A percentile compares a stretch with the other conserved stretches of the same genome.
These are phyloP conservation scores for Drosera capensis DNA, from an alignment of 148 eudicot species.

Conservation along the genomic window DNA sequence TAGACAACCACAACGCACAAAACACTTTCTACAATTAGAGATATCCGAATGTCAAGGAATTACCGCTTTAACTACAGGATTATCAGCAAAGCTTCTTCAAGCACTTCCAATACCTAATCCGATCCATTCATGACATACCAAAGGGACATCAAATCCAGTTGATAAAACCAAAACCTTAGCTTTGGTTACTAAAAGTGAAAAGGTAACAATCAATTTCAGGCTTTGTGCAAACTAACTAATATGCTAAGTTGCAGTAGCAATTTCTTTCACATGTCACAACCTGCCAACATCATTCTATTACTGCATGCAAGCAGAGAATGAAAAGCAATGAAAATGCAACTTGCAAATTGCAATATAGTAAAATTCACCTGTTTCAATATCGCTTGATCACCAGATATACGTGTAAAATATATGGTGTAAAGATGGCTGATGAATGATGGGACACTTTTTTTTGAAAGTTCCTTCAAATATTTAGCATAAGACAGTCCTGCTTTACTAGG, in stretches of 20 bases:
- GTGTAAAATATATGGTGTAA: conserved; percentile 85
- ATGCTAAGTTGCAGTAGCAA: too few relatives aligned
- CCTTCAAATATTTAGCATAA: conserved; percentile 65
- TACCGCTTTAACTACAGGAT: neutral
- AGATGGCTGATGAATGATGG: conserved; percentile 65
- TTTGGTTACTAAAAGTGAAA: too few relatives aligned
- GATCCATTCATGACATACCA: too few relatives aligned
- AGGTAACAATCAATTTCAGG: too few relatives aligned
- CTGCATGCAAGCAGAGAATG: neutral
- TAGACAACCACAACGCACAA: conserved; percentile 5
- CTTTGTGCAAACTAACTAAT: too few relatives aligned
- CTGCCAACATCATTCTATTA: neutral
- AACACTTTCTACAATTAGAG: neutral
- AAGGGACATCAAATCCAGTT: too few relatives aligned
- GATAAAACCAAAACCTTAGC: too few relatives aligned
- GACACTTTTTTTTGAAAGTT: conserved; percentile 47
- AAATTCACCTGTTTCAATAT: conserved; percentile 60
- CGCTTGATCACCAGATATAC: conserved; percentile 83
- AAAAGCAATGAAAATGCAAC: neutral
- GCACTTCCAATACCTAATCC: too few relatives aligned
- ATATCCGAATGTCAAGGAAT: neutral
- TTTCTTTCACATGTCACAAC: too few relatives aligned
- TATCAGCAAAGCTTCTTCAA: too few relatives aligned
- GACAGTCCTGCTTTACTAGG: conserved; percentile 57
- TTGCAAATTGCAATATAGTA: neutral